Percentiles rank a stretch among this genome's conserved stretches.
phyloP scores from a whole-genome alignment of 2,329 filamentous ascomycete genomes.

The Whalleya microplaca region DNA sequence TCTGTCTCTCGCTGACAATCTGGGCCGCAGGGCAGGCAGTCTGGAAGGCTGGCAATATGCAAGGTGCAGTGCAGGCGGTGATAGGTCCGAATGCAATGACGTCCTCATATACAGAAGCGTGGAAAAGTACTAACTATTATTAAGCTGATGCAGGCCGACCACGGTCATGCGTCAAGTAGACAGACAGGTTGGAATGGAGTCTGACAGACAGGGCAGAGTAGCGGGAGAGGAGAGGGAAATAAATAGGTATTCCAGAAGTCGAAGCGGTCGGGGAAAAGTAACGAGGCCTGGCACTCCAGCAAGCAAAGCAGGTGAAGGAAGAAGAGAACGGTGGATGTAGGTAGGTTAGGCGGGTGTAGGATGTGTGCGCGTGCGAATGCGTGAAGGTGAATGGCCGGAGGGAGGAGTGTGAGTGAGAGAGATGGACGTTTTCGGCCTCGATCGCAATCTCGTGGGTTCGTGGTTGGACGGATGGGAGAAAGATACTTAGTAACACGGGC shows the following conservation, averaged over 20 bases:
- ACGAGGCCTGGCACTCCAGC: conserved; percentile 10
- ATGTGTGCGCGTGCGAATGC: conserved; percentile 14
- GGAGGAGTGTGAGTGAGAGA: conserved; percentile 9
- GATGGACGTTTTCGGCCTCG: conserved; percentile 19
- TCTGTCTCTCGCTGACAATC: conserved; percentile 4
- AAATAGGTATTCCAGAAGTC: background rate
- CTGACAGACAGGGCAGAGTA: background rate
- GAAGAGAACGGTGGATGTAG: conserved; percentile 7
- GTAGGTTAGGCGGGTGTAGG: conserved; percentile 15
- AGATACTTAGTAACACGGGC: conserved; percentile 8
- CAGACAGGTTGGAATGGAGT: background rate
- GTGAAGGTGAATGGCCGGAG: conserved; percentile 26
- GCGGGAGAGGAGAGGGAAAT: background rate
- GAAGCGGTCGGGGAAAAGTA: background rate
- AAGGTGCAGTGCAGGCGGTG: conserved; percentile 3
- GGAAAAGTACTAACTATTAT: conserved; percentile 1
- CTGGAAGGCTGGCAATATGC: background rate
- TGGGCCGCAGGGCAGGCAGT: background rate
- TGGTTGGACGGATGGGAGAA: conserved; percentile 15
- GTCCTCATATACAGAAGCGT: conserved; percentile 15
- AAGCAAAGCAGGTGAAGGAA: conserved; percentile 22
- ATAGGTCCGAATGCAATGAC: conserved; percentile 6
- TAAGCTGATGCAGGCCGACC: conserved; percentile 4
- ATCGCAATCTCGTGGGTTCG: conserved; percentile 18
- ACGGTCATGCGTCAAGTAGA: conserved; percentile 13